Base-by-base conservation (phyloP, 371 early-diverging fungal genomes). In the Saksenaea oblongispora region DNA sequence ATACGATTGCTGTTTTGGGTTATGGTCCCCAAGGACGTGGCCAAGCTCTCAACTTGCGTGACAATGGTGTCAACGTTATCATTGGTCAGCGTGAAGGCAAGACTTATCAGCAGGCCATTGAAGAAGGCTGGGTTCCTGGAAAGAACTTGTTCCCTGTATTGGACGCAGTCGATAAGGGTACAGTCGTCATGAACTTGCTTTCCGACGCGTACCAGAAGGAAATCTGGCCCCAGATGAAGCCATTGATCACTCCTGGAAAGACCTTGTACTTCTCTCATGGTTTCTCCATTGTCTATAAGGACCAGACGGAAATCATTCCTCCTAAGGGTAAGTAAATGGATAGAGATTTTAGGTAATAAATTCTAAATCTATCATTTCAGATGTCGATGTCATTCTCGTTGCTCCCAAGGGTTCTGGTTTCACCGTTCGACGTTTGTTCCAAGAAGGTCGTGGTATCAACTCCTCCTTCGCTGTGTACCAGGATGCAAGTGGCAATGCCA, bases 181-280 rank as follows among this genome's bases (percentile, higher is more conserved):
- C 92, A 64, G 88, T 95, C 75, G 87, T 98, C 82, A 90, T 96
- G 91, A 93, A 96, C 91, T 83, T 98, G 66, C 88, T 98, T 26
- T 96, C 96, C 9, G 98, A 98, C 82, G 98, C 98, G 53, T 95
- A 91, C 58, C 98, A 98, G 79, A 94, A 87, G 80, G 91, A 91
- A 58, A 86, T 90, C 71, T 98, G 98, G 98, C 86, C 91, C 71
- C 75, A 88, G 65, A 85, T 98, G 84, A 89, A 91, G 85, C 91
- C 92, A 59, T 87, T 89, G 74, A 74, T 98, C 63, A 96, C 95
- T 70, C 93, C 93, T 69, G 98, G 96, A 74, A 98, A 98, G 90
- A 97, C 97, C 28, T 91, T 98, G 58, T 96, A 95, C 87, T 98
- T 98, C 83, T 93, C 94, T 61, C 97, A 98, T 84, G 98, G 98